Evolutionary conservation across 2,329 filamentous ascomycete genomes (phyloP).

Genomic region (Neopestalotiopsis rosae): DNA sequence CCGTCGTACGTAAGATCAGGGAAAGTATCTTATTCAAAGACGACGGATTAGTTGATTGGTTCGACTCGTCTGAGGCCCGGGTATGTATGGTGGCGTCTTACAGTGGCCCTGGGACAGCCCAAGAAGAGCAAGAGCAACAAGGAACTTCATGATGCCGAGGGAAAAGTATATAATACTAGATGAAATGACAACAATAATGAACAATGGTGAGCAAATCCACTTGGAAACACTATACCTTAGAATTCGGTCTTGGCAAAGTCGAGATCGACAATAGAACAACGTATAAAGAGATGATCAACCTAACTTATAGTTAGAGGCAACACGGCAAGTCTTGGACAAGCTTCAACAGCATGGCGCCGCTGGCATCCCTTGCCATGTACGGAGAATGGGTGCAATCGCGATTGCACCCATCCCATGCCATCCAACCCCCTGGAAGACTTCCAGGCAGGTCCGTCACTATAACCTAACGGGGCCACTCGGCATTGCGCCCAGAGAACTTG

Average conservation of each 20-base stretch:
- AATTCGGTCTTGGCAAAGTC: background rate
- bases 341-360: too few relatives aligned
- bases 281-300: background rate
- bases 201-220: background rate
- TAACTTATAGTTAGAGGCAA: conserved; percentile 4
- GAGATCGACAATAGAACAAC: background rate
- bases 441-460: too few relatives aligned
- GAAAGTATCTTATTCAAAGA: conserved; percentile 7
- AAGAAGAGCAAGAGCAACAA: background rate
- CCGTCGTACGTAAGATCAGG: conserved; percentile 12
- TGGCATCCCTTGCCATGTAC: too few relatives aligned
- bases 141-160: conserved; percentile 3
- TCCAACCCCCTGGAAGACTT: too few relatives aligned
- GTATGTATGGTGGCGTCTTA: background rate
- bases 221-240: background rate
- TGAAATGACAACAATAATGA: background rate
- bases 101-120: background rate
- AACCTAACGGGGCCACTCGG: background rate
- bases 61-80: background rate
- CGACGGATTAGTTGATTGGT: background rate
- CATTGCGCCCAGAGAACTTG: background rate
- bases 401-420: too few relatives aligned
- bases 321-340: background rate
- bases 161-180: background rate
- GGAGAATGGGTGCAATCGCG: too few relatives aligned